phyloP scores from a whole-genome alignment of 108 stramenopile species.

The Nitzschia sp. region DNA sequence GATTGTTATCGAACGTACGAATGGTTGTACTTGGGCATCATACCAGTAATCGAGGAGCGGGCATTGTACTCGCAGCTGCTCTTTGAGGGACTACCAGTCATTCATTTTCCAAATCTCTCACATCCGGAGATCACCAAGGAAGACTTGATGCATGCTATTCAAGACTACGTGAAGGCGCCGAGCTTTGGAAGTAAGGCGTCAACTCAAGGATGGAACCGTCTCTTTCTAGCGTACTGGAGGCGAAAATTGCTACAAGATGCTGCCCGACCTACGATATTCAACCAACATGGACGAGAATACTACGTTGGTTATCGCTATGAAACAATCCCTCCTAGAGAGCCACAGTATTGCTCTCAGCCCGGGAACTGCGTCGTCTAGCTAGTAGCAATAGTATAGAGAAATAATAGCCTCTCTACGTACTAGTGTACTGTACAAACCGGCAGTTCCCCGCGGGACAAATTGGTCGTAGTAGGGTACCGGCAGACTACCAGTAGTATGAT shows the following conservation, averaged over 20 bases:
- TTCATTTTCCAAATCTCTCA: constrained; percentile 10
- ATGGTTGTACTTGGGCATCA: constrained; percentile 28
- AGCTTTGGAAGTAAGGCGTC: too few relatives aligned
- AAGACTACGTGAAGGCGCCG: background rate
- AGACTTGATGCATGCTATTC: background rate
- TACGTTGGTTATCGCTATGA: background rate
- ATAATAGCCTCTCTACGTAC: too few relatives aligned
- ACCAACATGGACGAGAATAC: background rate
- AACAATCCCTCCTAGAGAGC: background rate
- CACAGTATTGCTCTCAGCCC: background rate
- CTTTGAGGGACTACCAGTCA: constrained; percentile 28
- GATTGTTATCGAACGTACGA: constrained; percentile 41
- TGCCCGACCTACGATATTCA: background rate
- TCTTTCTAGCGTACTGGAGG: constrained; percentile 4
- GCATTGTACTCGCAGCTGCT: background rate
- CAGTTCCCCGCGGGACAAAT: too few relatives aligned
- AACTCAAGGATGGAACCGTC: constrained; percentile 2
- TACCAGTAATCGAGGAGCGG: constrained; percentile 22
- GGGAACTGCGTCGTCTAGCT: background rate
- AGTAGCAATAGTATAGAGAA: too few relatives aligned
- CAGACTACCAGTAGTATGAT: too few relatives aligned
- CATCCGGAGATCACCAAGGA: background rate
- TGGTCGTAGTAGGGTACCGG: too few relatives aligned
- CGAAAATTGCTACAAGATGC: background rate
- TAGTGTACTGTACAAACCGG: too few relatives aligned